A percentile compares a stretch with the other conserved stretches of the same genome.
Evolutionary conservation across 2,329 filamentous ascomycete species (phyloP).

Genomic region (Pestalotiopsis sp.): DNA sequence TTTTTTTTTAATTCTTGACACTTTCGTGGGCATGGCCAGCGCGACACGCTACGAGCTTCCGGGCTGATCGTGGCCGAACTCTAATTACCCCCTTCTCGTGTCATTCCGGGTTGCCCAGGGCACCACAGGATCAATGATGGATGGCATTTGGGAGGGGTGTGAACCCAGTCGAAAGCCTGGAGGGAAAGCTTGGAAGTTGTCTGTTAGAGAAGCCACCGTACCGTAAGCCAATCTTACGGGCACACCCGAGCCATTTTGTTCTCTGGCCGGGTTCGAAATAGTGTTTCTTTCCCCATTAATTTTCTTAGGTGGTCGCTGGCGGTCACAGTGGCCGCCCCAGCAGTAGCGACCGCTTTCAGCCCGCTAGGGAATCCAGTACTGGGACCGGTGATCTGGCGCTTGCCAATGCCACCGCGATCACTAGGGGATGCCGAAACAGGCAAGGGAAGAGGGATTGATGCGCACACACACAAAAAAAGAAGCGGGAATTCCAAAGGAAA

Average conservation of each 20-base stretch:
- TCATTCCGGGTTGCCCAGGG: conserved; percentile 6
- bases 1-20: neutral
- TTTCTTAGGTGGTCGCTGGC: neutral
- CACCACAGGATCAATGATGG: conserved; percentile 7
- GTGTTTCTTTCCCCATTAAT: neutral
- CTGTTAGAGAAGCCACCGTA: neutral
- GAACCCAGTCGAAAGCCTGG: neutral
- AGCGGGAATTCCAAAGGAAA: neutral
- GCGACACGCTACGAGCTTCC: conserved; percentile 5
- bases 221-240: neutral
- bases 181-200: neutral
- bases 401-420: neutral
- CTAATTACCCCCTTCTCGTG: conserved; percentile 4
- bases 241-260: neutral
- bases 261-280: neutral
- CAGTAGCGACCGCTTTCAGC: neutral
- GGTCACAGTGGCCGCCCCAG: neutral
- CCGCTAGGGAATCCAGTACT: neutral
- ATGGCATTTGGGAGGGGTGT: neutral
- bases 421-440: neutral
- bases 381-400: neutral
- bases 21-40: neutral
- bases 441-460: neutral
- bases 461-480: neutral
- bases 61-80: neutral